Percentiles rank a stretch among this genome's conserved stretches.
Evolutionary conservation across 306 rosid species (phyloP).

Genomic region (Fagus crenata): DNA sequence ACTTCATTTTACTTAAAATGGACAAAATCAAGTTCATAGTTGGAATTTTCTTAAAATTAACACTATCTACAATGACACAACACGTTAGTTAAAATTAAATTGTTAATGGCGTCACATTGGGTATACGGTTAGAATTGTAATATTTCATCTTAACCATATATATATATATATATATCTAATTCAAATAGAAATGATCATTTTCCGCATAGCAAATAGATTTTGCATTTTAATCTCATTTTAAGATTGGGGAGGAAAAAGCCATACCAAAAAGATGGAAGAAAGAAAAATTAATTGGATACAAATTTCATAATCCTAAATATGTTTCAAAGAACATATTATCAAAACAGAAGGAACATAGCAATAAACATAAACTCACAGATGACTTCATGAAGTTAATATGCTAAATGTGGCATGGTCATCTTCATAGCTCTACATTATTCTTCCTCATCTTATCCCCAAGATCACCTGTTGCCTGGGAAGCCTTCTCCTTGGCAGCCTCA

Average conservation of each 20-base stretch:
- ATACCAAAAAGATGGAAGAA: not conserved
- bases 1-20: too few relatives aligned
- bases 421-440: conserved; percentile 34
- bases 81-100: too few relatives aligned
- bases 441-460: conserved; percentile 56
- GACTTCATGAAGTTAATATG: conserved; percentile 16
- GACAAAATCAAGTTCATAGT: too few relatives aligned
- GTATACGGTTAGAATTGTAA: too few relatives aligned
- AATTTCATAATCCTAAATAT: not conserved
- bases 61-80: too few relatives aligned
- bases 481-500: conserved; percentile 64
- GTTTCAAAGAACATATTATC: not conserved
- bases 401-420: not conserved
- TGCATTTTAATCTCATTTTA: not conserved
- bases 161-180: too few relatives aligned
- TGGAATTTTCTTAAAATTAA: too few relatives aligned
- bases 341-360: not conserved
- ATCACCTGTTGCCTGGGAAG: conserved; percentile 52
- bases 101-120: too few relatives aligned
- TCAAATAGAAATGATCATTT: too few relatives aligned
- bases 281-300: not conserved
- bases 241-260: not conserved
- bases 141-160: too few relatives aligned
- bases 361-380: conserved; percentile 21
- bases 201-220: too few relatives aligned